Evolutionary conservation across 1,284 basidiomycete genomes (phyloP).

Genomic region (Porodaedalea pini): DNA sequence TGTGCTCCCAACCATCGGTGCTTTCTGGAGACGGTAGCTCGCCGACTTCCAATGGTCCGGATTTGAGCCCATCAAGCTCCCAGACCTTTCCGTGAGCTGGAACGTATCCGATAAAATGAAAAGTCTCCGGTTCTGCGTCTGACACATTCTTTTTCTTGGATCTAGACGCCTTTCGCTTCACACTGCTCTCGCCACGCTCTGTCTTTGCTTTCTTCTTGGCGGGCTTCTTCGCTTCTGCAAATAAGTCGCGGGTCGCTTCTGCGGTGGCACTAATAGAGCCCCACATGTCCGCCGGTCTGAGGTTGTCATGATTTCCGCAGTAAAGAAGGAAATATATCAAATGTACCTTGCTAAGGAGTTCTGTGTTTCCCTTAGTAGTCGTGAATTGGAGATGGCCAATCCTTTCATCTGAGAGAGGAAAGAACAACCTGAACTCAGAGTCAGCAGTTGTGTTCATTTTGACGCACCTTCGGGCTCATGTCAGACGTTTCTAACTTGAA

Average conservation of each 20-base stretch:
- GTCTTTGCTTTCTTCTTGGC: conserved; percentile 30
- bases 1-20: conserved; percentile 48
- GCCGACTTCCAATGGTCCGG: conserved; percentile 58
- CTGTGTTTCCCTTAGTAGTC: conserved; percentile 48
- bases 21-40: conserved; percentile 36
- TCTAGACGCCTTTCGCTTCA: conserved; percentile 27
- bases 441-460: not conserved
- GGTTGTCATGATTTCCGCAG: conserved; percentile 6
- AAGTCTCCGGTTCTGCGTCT: conserved; percentile 38
- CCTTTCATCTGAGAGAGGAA: conserved; percentile 73
- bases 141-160: conserved; percentile 12
- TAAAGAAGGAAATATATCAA: not conserved
- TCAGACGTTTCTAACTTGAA: conserved; percentile 48
- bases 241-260: conserved; percentile 39
- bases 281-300: conserved; percentile 55
- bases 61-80: conserved; percentile 52
- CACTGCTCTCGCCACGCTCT: conserved; percentile 20
- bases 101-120: conserved; percentile 63
- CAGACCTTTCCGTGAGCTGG: conserved; percentile 59
- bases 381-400: conserved; percentile 52
- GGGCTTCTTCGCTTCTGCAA: conserved; percentile 33
- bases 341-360: conserved; percentile 54
- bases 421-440: conserved; percentile 1
- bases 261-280: conserved; percentile 46
- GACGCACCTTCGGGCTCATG: conserved; percentile 54